Evolutionary conservation across 139 green algal species (phyloP).

Genomic region (Micractinium sp.): DNA sequence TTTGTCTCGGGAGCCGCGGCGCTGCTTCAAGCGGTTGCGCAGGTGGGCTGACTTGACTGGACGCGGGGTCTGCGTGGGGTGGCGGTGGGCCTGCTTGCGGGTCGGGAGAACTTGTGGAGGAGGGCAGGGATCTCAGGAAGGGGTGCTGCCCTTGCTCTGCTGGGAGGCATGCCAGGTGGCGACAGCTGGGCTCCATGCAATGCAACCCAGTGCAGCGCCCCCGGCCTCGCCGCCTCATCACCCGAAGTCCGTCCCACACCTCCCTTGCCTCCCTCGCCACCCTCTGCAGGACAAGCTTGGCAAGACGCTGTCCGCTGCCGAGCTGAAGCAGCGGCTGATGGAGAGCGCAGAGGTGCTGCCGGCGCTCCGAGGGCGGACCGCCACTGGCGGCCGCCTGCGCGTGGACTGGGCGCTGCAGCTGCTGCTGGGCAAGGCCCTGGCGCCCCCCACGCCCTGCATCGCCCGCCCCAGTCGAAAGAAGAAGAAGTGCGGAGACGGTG

Average conservation of each 20-base stretch:
- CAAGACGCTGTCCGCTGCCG: not conserved
- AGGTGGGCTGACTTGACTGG: not conserved
- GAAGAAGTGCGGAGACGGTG: not conserved
- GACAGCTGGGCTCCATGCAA: not conserved
- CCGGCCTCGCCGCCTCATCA: not conserved
- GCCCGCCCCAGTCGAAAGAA: not conserved
- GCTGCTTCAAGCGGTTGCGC: slow-evolving; percentile 18
- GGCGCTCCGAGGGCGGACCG: not conserved
- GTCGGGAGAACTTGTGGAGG: no score
- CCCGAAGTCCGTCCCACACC: not conserved
- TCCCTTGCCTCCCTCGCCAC: not conserved
- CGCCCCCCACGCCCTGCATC: not conserved
- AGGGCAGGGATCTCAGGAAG: no score
- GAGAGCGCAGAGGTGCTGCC: not conserved
- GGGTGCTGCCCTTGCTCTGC: no score
- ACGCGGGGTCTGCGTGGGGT: no score
- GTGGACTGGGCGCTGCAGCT: slow-evolving; percentile 29
- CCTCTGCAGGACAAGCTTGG: slow-evolving; percentile 5
- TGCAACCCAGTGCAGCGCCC: not conserved
- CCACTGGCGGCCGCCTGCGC: slow-evolving; percentile 9
- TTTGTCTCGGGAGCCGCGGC: slow-evolving; percentile 23
- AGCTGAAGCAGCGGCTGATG: slow-evolving; percentile 11
- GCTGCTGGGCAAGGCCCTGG: not conserved
- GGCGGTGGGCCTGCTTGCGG: not conserved
- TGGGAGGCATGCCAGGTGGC: not conserved